Base-by-base conservation (phyloP, 768 basidiomycete species). In the Boletus pseudo-olivaceus region DNA sequence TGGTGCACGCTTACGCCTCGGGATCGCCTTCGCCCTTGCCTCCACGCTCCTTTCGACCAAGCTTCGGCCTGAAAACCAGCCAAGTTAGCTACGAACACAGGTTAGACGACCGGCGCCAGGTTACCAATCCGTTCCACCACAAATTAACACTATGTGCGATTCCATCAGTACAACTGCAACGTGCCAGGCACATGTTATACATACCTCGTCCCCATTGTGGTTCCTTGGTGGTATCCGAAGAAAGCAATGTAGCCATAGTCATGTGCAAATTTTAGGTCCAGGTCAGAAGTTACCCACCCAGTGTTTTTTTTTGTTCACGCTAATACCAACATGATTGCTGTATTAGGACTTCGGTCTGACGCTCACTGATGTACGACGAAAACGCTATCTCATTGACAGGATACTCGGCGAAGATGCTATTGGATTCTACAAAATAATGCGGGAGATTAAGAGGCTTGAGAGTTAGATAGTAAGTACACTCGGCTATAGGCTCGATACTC, bases 121-220 rank as follows among this genome's bases (percentile, higher is more conserved):
- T 52, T 59, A 93, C 91, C 92, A 93, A 72, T 91, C 88, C 23
- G 88, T 91, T 48, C 92, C 92, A 49, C 92, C 92, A 63, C 86
- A 88, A 60, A 94, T 85, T 60, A 92, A 71, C 38, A 92, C 92
- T 95, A 14, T 26, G 43, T 58, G 55, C 38, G 20, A 46, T 51
- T 53, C 50, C 41, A 37, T 71, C 50, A 69, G 55, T 41, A 41
- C 49, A 26, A 14, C 43, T 32, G 40, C 20, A 49, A 55, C 51
- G 45, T 58, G 51, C 26, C 55, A 56, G 41, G 47, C 48, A 54
- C 47, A 47, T 38, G 40, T 15, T 34, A 45, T 23, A 57, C 67
- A 49, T 55, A 73, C 73, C 71, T 67, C 73, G 66, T 58, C 79
- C 79, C 79, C 79, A 81, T 59, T 74, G 72, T 54, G 64, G 67